These are phyloP conservation scores for Dothistroma septosporum DNA, from an alignment of 2,329 filamentous ascomycete species.

Conservation along the genomic window DNA sequence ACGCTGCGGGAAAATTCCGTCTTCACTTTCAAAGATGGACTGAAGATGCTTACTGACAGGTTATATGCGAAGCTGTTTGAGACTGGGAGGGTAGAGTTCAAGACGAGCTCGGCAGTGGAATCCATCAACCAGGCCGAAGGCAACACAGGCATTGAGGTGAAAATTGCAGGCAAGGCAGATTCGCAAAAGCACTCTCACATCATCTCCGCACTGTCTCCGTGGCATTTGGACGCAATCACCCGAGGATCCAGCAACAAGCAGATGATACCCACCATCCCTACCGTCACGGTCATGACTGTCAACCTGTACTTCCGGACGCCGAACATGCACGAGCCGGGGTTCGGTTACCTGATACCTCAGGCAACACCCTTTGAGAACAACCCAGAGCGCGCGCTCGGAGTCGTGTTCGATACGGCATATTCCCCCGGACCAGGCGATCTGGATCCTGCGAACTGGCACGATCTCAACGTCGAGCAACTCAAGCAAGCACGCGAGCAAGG, in stretches of 20 bases:
- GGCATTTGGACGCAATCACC: constrained; percentile 28
- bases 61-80: constrained; percentile 37
- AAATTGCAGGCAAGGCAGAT: constrained; percentile 23
- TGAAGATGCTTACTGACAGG: constrained; percentile 38
- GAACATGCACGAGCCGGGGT: constrained; percentile 64
- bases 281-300: constrained; percentile 78
- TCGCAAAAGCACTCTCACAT: constrained; percentile 48
- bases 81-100: constrained; percentile 40
- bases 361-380: constrained; percentile 67
- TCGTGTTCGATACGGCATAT: constrained; percentile 79
- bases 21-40: constrained; percentile 44
- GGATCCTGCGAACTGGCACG: constrained; percentile 24
- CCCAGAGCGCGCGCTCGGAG: constrained; percentile 77
- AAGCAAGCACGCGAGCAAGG: constrained; percentile 23
- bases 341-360: constrained; percentile 87
- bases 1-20: constrained; percentile 37
- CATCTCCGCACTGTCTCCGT: constrained; percentile 58
- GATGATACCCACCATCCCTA: constrained; percentile 54
- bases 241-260: constrained; percentile 38
- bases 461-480: constrained; percentile 23
- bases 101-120: constrained; percentile 42
- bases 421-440: constrained; percentile 28
- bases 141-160: constrained; percentile 32
- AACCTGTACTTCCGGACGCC: constrained; percentile 77
- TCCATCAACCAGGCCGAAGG: constrained; percentile 38